Evolutionary conservation across 129 eudicot species (phyloP).

Genomic region (carrot (Daucus carota)): DNA sequence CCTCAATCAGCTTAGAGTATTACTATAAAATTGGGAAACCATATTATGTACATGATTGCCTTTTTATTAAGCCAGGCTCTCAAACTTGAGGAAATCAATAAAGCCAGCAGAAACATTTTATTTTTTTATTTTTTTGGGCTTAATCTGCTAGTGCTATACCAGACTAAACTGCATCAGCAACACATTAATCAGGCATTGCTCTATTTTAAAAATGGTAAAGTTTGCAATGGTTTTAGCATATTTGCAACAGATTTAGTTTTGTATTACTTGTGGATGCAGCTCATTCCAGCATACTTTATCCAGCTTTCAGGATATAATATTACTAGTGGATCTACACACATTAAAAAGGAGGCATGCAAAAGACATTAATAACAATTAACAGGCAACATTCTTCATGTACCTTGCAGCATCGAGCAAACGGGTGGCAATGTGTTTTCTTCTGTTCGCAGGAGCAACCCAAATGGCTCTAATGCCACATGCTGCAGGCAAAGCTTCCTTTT

Average conservation of each 20-base stretch:
- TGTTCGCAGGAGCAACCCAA: slow-evolving; percentile 73
- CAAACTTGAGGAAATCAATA: neutral
- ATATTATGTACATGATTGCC: neutral
- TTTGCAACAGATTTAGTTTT: no score
- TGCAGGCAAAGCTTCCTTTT: slow-evolving; percentile 60
- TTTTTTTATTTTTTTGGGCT: no score
- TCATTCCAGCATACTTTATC: neutral
- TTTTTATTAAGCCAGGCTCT: neutral
- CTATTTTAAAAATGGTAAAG: neutral
- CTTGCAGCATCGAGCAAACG: slow-evolving; percentile 66
- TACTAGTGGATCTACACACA: neutral
- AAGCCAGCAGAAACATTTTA: no score
- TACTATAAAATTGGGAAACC: neutral
- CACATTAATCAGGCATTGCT: neutral
- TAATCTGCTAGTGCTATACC: neutral
- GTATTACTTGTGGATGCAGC: neutral
- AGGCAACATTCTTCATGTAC: slow-evolving; percentile 24
- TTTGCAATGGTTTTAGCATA: neutral
- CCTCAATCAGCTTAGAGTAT: neutral
- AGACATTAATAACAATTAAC: neutral
- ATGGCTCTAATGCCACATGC: slow-evolving; percentile 83
- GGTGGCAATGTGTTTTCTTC: slow-evolving; percentile 74
- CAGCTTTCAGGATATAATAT: neutral
- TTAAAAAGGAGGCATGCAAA: neutral
- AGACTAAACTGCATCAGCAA: neutral